Evolutionary conservation across 495 filamentous ascomycete species (phyloP), one percentile per base, ranked within the genome.

Genomic region (Cryomyces minteri): DNA sequence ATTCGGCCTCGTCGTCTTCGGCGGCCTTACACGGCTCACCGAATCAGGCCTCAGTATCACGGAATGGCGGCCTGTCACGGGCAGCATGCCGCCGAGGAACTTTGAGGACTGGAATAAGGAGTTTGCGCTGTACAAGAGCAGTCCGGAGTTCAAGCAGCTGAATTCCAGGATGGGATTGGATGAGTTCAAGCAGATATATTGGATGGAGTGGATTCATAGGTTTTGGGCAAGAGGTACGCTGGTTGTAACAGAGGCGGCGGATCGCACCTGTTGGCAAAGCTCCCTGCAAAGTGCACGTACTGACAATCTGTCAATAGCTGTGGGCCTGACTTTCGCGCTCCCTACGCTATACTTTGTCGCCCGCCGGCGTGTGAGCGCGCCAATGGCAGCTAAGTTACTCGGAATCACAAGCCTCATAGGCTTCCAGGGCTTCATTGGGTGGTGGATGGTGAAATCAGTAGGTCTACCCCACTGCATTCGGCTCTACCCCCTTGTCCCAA

Each of bases 131-230:
- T 98, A 98, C 67, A 75, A 77, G 38, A 73, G 77, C 18, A 92
- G 85, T 3, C 90, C 90, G 45, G 90, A 98, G 64, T 96, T 84
- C 68, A 74, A 80, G 54, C 72, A 83, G 31, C 68, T 98, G 40
- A 96, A 98, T 64, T 74, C 86, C 14, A 72, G 85, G 57, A 98
- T 98, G 90, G 79, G 67, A 31, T 65, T 96, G 32, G 72, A 74
- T 32, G 92, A 95, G 57, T 98, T 94, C 66, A 94, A 96, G 62
- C 82, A 85, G 61, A 98, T 98, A 49, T 96, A 96, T 70, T 96
- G 79, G 62, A 96, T 98, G 92, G 90, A 98, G 71, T 98, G 92
- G 92, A 77, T 80, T 4, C 90, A 98, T 63, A 76, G 90, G 12
- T 73, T 94, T 39, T 95, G 90, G 86, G 90, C 92, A n/a, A 76